Evolutionary conservation across 2,329 filamentous ascomycete genomes (phyloP).

Genomic region (Penicillium verrucosum): DNA sequence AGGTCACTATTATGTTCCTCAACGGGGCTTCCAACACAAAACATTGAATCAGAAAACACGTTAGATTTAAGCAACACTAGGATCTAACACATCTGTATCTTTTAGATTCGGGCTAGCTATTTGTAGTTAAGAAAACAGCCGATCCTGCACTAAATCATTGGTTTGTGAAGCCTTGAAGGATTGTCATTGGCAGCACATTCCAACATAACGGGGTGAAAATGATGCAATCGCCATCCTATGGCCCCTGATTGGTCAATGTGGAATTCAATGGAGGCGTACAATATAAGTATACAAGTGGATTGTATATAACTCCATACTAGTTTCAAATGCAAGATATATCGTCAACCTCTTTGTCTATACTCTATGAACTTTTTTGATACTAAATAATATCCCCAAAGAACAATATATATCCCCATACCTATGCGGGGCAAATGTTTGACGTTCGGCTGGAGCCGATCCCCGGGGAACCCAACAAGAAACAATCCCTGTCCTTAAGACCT

Average conservation of each 20-base stretch:
- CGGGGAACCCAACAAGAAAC: conserved; percentile 6
- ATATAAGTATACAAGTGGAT: neutral
- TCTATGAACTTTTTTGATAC: neutral
- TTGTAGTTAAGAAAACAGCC: neutral
- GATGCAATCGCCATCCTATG: conserved; percentile 15
- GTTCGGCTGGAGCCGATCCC: conserved; percentile 16
- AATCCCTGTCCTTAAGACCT: neutral
- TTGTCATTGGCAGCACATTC: conserved; percentile 13
- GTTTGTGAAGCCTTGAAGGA: neutral
- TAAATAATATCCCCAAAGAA: neutral
- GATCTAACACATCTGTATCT: neutral
- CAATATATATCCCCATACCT: neutral
- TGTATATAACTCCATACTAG: neutral
- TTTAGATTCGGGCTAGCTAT: neutral
- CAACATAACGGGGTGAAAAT: conserved; percentile 13
- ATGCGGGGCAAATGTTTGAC: conserved; percentile 1
- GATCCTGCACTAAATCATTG: neutral
- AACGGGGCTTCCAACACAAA: neutral
- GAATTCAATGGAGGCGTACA: neutral
- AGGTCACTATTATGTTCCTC: neutral
- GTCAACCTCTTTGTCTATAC: neutral
- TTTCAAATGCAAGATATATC: neutral
- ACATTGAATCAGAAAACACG: neutral
- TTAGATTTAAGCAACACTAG: neutral
- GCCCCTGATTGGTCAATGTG: conserved; percentile 6